Conservation (phyloP, 139 green algal genomes). For the Closterium sp. region DNA sequence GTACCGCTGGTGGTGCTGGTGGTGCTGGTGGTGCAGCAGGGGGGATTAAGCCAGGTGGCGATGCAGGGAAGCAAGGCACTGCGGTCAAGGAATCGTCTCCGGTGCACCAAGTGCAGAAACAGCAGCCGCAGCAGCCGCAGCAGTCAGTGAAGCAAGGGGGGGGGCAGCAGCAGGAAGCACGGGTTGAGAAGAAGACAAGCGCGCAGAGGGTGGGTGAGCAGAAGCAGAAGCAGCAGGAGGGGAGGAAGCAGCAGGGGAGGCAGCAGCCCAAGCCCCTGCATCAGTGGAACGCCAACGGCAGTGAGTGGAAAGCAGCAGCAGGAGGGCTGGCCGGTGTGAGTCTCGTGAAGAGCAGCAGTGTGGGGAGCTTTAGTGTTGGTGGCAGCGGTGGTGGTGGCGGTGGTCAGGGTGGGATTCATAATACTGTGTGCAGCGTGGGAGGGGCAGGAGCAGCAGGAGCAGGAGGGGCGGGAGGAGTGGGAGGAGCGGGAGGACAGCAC, state of each 20-base stretch:
- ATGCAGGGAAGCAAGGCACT: no score
- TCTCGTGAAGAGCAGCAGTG: no score
- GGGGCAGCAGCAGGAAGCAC: background rate
- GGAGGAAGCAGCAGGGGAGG: background rate
- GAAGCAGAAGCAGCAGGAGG: no score
- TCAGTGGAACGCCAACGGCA: background rate
- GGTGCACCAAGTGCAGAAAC: background rate
- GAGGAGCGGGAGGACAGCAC: background rate
- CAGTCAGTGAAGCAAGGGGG: no score
- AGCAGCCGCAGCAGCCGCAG: background rate
- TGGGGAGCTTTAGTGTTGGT: no score
- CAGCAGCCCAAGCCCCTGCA: background rate
- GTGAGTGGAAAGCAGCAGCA: background rate
- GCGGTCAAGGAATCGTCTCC: no score
- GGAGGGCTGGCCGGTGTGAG: background rate
- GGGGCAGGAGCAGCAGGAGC: background rate
- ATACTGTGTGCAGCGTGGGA: background rate
- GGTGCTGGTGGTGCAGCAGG: background rate
- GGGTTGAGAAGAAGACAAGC: no score
- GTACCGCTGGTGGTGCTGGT: background rate
- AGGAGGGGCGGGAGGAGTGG: background rate
- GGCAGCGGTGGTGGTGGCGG: background rate
- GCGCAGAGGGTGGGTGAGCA: no score
- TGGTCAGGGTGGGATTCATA: background rate
- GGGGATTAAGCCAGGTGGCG: background rate